Base-by-base conservation (phyloP, 495 filamentous ascomycete species). In the Penicillium nucicola region DNA sequence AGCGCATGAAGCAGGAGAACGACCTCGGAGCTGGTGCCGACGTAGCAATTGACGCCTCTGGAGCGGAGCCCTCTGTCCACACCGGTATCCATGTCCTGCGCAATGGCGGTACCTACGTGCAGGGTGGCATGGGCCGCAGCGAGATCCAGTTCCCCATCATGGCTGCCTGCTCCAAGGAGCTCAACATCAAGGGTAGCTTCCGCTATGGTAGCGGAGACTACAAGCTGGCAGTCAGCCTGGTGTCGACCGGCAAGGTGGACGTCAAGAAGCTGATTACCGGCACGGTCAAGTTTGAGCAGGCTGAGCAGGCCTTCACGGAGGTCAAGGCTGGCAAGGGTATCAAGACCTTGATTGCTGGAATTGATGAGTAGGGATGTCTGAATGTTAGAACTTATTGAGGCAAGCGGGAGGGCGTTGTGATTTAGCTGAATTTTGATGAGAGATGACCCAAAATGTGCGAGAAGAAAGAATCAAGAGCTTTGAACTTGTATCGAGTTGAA, bases 61-160 rank as follows among this genome's bases (percentile, higher is more conserved):
- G 80, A 0, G 79, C 73, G 1, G 79, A 79, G 49, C 55, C 72
- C 11, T 78, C 73, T 8, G 75, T 84, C 14, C 71, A 79, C 53
- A 75, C 75, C 0, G 80, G 77, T 6, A 74, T 81, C 22, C 69
- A 80, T 46, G 72, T 75, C 23, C 61, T 78, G 9, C 74, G 72
- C 31, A 70, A 66, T 45, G 79, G 80, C 8, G 80, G 81, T 11
- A 82, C 72, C 5, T 84, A 78, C 52, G 80, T 85, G 3, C 81
- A 86, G 58, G 79, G 76, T 36, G 82, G 81, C 13, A 78, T 84
- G 76, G 81, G 79, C 0, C 74, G 74, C 40, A 75, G 73, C 53
- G 77, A 81, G 58, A 76, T 81, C 37, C 61, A 55, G 2, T 80
- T 83, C 58, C 79, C 81, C 1, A 83, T 84, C 52, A 79, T 76